Evolutionary conservation across 805 yeast genomes (phyloP).

Genomic region (Metschnikowia similis): DNA sequence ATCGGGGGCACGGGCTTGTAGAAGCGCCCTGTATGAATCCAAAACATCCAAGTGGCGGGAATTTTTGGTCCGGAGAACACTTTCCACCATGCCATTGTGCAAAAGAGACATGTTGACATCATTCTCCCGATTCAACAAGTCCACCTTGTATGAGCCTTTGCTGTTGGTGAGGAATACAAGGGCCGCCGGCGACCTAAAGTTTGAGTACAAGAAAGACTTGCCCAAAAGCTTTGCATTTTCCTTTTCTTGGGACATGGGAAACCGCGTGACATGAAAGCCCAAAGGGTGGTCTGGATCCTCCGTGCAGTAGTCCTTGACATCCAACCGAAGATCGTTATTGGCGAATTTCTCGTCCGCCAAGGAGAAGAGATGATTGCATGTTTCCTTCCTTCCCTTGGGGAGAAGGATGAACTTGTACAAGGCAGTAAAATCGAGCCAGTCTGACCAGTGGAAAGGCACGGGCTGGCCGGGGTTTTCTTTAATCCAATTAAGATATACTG

Average conservation of each 20-base stretch:
- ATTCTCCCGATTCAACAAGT: slow-evolving; percentile 16
- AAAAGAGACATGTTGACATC: slow-evolving; percentile 18
- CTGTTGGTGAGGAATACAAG: slow-evolving; percentile 27
- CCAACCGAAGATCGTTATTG: neutral
- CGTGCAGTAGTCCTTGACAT: slow-evolving; percentile 20
- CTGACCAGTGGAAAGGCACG: slow-evolving; percentile 20
- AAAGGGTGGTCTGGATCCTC: slow-evolving; percentile 14
- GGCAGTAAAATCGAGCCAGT: slow-evolving; percentile 14
- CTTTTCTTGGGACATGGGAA: slow-evolving; percentile 22
- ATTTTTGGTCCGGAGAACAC: slow-evolving; percentile 4
- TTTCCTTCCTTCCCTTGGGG: slow-evolving; percentile 9
- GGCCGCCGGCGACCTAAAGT: slow-evolving; percentile 26
- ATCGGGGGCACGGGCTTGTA: slow-evolving; percentile 8
- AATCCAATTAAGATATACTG: slow-evolving; percentile 16
- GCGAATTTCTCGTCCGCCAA: slow-evolving; percentile 11
- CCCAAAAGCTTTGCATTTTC: slow-evolving; percentile 26
- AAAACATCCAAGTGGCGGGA: slow-evolving; percentile 8
- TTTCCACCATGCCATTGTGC: slow-evolving; percentile 21
- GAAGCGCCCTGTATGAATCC: slow-evolving; percentile 13
- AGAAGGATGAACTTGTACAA: slow-evolving; percentile 12
- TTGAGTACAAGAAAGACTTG: slow-evolving; percentile 25
- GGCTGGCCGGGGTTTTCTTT: slow-evolving; percentile 5
- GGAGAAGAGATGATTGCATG: slow-evolving; percentile 20
- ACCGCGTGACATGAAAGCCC: slow-evolving; percentile 20
- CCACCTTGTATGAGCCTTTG: slow-evolving; percentile 20